Base-by-base conservation (phyloP, 805 yeast species). In the Candida tibetensis region DNA sequence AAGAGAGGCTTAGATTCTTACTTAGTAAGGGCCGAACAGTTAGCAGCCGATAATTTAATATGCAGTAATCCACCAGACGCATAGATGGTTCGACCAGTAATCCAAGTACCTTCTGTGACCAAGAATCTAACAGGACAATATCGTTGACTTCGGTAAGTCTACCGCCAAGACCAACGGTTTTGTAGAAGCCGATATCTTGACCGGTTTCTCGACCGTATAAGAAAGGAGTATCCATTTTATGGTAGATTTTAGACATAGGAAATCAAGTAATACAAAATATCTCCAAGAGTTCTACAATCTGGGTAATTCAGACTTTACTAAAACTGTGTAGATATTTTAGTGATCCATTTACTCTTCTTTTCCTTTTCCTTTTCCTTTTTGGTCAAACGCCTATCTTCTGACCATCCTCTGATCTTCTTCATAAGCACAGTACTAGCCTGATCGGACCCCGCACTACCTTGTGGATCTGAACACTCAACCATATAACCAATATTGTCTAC, bases 61-160 rank as follows among this genome's bases (percentile, higher is more conserved):
- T 34, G 85, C 82, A 42, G 83, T 77, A 79, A 78, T 4, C 85
- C 85, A 45, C 84, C 84, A 33, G 72, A 69, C 35, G 81, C 81
- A 46, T 66, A 81, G 38, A 81, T 63, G 46, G 83, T 80, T 60
- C 81, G 88, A 35, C 87, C 87, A 34, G 79, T 79, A 54, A 81
- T 72, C 85, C 86, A 81, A 50, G 68, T 69, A 42, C 86, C 86
- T 44, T 79, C 82, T 35, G 81, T 72, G 23, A 69, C 82, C 55
- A 81, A 65, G 56, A 81, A 78, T 44, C 73, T 60, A 40, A 81
- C 55, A 37, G 87, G 39, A 76, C 83, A 53, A 81, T 80, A 49
- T 81, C 87, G 30, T 61, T 61, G 39, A 72, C 64, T 49, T 77
- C 69, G 15, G 86, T 81, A 44, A 81, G 67, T 60, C 82, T 67